Percentiles rank a stretch among this genome's conserved stretches.
These are phyloP conservation scores for Exutisphaerella laricina DNA, from an alignment of 2,329 filamentous ascomycete species.

Conservation along the genomic window DNA sequence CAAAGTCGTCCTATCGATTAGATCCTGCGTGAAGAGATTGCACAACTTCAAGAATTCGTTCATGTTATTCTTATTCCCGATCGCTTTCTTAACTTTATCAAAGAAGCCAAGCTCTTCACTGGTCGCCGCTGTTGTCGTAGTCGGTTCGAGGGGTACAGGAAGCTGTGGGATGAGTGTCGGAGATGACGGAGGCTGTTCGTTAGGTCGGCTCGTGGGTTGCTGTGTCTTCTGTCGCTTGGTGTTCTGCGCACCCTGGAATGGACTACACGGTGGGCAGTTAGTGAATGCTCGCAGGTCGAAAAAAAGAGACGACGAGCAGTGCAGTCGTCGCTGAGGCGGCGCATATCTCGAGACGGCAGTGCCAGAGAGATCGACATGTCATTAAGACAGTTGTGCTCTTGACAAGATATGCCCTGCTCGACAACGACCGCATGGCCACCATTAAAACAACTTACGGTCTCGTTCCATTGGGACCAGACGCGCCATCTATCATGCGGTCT, in stretches of 20 bases:
- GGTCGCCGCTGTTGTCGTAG: conserved; percentile 64
- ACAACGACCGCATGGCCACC: no score
- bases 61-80: conserved; percentile 86
- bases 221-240: conserved; percentile 62
- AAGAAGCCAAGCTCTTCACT: conserved; percentile 90
- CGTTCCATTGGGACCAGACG: conserved; percentile 21
- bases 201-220: conserved; percentile 17
- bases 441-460: no score
- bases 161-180: conserved; percentile 83
- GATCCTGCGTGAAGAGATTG: conserved; percentile 87
- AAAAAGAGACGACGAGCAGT: no score
- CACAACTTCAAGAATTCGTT: conserved; percentile 96
- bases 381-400: no score
- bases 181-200: conserved; percentile 55
- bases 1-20: conserved; percentile 80
- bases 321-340: no score
- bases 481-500: conserved; percentile 34
- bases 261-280: no score
- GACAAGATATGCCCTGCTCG: no score
- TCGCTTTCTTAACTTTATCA: conserved; percentile 92
- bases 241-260: conserved; percentile 18
- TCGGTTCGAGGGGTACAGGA: conserved; percentile 79
- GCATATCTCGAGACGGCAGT: no score
- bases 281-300: no score
- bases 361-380: no score